Percentiles rank a stretch among this genome's conserved stretches.
These are phyloP conservation scores for Neurospora sp. DNA, from an alignment of 495 filamentous ascomycete genomes.

Conservation along the genomic window DNA sequence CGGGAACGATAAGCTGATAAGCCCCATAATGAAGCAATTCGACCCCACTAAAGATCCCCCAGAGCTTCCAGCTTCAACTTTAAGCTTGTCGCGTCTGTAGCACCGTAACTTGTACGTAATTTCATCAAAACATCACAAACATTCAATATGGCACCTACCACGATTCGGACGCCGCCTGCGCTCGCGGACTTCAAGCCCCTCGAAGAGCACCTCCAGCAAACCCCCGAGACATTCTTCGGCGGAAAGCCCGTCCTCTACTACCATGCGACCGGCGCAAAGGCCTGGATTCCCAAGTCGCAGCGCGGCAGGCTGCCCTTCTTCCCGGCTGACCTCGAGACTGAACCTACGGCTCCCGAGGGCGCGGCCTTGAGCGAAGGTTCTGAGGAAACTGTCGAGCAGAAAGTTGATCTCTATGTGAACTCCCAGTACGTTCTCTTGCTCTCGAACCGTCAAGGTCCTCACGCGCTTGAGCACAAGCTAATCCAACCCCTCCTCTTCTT, in stretches of 20 bases:
- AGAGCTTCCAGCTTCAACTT: constrained; percentile 6
- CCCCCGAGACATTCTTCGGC: constrained; percentile 72
- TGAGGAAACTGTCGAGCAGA: constrained; percentile 31
- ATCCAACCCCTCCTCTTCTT: constrained; percentile 1
- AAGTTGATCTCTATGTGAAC: constrained; percentile 65
- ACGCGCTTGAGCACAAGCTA: constrained; percentile 1
- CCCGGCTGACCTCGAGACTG: constrained; percentile 20
- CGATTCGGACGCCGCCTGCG: constrained; percentile 31
- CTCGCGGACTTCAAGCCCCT: constrained; percentile 57
- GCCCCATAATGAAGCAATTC: background rate
- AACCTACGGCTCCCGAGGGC: constrained; percentile 24
- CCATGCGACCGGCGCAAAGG: constrained; percentile 52
- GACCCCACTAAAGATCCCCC: constrained; percentile 14
- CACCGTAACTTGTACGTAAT: constrained; percentile 1
- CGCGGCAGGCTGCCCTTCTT: constrained; percentile 42
- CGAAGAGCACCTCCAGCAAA: constrained; percentile 70
- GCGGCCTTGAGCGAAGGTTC: constrained; percentile 21
- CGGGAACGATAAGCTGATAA: constrained; percentile 13
- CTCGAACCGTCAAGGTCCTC: background rate
- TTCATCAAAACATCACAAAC: background rate
- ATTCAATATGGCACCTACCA: constrained; percentile 26
- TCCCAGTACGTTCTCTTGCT: constrained; percentile 51
- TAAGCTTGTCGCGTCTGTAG: background rate
- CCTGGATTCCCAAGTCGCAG: constrained; percentile 40
- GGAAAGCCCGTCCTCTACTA: constrained; percentile 74